A percentile compares a stretch with the other conserved stretches of the same genome.
These are phyloP conservation scores for Dendrobium chrysotoxum DNA, from an alignment of 106 monocot species.

Conservation along the genomic window DNA sequence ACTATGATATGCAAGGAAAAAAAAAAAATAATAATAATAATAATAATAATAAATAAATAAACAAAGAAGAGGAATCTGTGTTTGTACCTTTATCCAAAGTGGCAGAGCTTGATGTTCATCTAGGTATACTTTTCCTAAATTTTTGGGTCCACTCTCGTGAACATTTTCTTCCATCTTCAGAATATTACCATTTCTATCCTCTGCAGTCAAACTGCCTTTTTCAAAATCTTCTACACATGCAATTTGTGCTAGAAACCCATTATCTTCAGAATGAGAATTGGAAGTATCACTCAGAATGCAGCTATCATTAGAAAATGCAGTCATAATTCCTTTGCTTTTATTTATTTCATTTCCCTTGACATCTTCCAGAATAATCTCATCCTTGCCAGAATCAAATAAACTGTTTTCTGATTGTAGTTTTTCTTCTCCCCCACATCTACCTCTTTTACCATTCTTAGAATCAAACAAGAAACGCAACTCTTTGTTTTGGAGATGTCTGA, in stretches of 20 bases:
- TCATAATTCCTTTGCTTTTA: conserved; percentile 3
- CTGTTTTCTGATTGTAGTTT: conserved; percentile 1
- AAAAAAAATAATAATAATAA: too few relatives aligned
- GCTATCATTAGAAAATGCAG: conserved; percentile 1
- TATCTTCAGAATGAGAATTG: conserved; percentile 10
- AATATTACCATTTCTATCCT: conserved; percentile 7
- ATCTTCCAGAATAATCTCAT: conserved; percentile 2
- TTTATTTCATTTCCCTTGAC: background rate
- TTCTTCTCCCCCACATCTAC: conserved; percentile 3
- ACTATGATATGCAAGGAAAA: background rate
- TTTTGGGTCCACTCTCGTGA: conserved; percentile 20
- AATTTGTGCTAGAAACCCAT: conserved; percentile 14
- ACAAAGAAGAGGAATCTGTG: background rate
- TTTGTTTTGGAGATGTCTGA: background rate
- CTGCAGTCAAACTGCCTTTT: conserved; percentile 8
- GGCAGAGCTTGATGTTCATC: conserved; percentile 46
- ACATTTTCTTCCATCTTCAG: conserved; percentile 14
- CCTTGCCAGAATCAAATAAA: conserved; percentile 12
- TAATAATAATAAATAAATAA: background rate
- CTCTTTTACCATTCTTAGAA: conserved; percentile 13
- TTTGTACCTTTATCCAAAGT: conserved; percentile 79
- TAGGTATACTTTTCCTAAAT: conserved; percentile 10
- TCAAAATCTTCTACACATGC: conserved; percentile 22
- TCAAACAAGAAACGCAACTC: conserved; percentile 1
- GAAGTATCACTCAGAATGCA: conserved; percentile 14